Conservation (phyloP, 1,284 basidiomycete genomes). For the Cystobasidium sp. region DNA sequence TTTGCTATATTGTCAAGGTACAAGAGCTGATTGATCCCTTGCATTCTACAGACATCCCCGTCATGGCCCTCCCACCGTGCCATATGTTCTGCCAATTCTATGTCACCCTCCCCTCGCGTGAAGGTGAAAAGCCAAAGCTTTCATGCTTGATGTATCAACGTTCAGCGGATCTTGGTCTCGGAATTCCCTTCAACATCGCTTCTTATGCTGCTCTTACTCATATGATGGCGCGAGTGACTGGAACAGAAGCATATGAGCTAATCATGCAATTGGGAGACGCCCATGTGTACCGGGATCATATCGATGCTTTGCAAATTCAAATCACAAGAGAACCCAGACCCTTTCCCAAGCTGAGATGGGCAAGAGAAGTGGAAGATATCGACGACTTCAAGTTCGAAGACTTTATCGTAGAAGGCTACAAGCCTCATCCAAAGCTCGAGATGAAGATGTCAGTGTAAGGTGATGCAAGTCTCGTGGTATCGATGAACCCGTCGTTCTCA, state of each 20-base stretch:
- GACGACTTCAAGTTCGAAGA: constrained; percentile 83
- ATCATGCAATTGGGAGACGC: constrained; percentile 94
- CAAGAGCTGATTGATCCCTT: constrained; percentile 2
- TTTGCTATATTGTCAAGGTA: background rate
- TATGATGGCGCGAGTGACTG: constrained; percentile 91
- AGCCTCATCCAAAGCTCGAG: constrained; percentile 80
- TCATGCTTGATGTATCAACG: constrained; percentile 98
- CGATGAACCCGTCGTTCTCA: background rate
- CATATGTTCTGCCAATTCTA: constrained; percentile 99
- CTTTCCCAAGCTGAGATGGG: constrained; percentile 82
- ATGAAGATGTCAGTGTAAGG: constrained; percentile 96
- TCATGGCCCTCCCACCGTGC: constrained; percentile 97
- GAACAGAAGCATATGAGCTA: constrained; percentile 82
- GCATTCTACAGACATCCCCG: constrained; percentile 70
- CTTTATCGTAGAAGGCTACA: constrained; percentile 83
- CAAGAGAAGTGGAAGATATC: constrained; percentile 64
- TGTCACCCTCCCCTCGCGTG: constrained; percentile 75
- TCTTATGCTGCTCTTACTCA: constrained; percentile 95
- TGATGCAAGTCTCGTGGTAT: background rate
- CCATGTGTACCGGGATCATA: constrained; percentile 92
- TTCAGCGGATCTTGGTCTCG: constrained; percentile 93
- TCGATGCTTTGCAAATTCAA: constrained; percentile 81
- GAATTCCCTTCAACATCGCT: constrained; percentile 98
- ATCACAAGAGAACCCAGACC: constrained; percentile 74
- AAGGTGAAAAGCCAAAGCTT: constrained; percentile 64